phyloP scores from a whole-genome alignment of 2,329 filamentous ascomycete genomes.

The Colletotrichum euphorbiae region DNA sequence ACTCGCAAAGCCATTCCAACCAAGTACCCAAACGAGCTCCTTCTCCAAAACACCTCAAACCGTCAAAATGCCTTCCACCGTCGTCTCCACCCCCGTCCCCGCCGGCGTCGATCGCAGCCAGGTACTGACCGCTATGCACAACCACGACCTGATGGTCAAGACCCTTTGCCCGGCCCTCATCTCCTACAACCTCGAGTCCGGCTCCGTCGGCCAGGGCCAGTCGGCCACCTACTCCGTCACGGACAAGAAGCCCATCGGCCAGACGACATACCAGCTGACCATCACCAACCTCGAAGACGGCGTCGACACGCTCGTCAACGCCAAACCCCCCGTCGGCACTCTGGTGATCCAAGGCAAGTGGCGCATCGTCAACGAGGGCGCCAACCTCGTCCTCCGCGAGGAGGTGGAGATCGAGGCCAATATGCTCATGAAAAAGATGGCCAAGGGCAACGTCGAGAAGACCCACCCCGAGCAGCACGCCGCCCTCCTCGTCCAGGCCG shows the following conservation, averaged over 20 bases:
- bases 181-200: conserved; percentile 35
- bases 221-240: conserved; percentile 37
- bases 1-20: not conserved
- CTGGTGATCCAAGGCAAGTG: conserved; percentile 37
- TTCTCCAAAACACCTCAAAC: not conserved
- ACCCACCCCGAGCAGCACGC: conserved; percentile 38
- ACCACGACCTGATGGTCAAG: conserved; percentile 40
- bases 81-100: conserved; percentile 33
- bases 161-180: conserved; percentile 37
- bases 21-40: not conserved
- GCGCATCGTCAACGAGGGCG: conserved; percentile 29
- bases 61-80: conserved; percentile 26
- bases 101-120: conserved; percentile 29
- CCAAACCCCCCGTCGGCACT: conserved; percentile 38
- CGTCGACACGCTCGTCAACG: conserved; percentile 37
- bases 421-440: conserved; percentile 40
- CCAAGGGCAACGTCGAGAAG: conserved; percentile 40
- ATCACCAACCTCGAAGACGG: conserved; percentile 39
- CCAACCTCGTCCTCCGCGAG: conserved; percentile 33
- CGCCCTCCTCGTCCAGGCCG: conserved; percentile 34
- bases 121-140: conserved; percentile 34
- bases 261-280: conserved; percentile 38
- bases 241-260: conserved; percentile 40
- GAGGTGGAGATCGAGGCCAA: conserved; percentile 38
- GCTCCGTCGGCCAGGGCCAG: conserved; percentile 27